A percentile compares a stretch with the other conserved stretches of the same genome.
Evolutionary conservation across 306 rosid genomes (phyloP).

Genomic region (Oxytropis ochrocephala): DNA sequence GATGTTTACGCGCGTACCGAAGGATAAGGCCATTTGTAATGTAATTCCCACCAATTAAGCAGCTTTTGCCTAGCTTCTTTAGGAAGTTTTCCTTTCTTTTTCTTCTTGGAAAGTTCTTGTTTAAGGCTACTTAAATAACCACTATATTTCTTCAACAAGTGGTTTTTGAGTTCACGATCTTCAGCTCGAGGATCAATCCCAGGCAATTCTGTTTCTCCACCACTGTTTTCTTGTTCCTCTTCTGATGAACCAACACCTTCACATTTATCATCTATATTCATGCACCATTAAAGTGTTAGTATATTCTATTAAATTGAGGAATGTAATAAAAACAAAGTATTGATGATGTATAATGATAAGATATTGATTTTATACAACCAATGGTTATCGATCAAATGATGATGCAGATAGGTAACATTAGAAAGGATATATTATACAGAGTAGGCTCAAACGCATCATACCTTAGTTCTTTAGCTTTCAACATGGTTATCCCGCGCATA

Average conservation of each 20-base stretch:
- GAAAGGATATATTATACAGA: neutral
- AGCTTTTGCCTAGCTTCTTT: constrained; percentile 98
- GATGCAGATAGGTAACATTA: neutral
- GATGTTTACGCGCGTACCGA: constrained; percentile 47
- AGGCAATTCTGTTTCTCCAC: constrained; percentile 71
- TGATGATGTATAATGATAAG: neutral
- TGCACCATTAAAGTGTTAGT: too few species aligned
- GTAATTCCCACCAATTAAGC: constrained; percentile 96
- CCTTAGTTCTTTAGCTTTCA: neutral
- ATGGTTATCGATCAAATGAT: neutral
- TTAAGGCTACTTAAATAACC: constrained; percentile 90
- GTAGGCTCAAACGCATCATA: neutral
- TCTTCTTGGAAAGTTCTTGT: constrained; percentile 97
- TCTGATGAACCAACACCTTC: constrained; percentile 79
- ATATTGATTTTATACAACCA: neutral
- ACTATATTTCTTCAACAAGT: constrained; percentile 78
- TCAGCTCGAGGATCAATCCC: constrained; percentile 90
- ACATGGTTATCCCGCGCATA: too few species aligned
- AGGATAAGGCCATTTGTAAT: constrained; percentile 99
- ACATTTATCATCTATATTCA: constrained; percentile 76
- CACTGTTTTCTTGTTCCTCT: constrained; percentile 82
- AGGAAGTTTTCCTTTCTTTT: constrained; percentile 93
- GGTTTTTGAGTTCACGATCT: constrained; percentile 89
- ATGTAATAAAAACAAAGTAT: neutral
- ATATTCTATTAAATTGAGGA: too few species aligned